A percentile compares a stretch with the other conserved stretches of the same genome.
phyloP scores from a whole-genome alignment of 495 filamentous ascomycete species.

The Penicillium bovifimosum region DNA sequence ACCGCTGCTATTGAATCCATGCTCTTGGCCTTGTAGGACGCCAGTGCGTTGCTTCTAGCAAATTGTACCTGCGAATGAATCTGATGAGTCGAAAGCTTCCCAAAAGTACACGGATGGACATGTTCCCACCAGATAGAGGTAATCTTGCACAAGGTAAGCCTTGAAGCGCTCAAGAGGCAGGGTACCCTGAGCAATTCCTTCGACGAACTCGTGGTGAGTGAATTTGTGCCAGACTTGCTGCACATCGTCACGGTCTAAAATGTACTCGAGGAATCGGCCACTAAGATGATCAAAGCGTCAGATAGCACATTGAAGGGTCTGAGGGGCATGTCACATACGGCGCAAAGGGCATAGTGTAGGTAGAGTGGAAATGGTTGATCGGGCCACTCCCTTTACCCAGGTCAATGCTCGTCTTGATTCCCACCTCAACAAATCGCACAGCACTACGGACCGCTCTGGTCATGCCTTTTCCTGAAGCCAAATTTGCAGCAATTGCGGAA shows the following conservation, averaged over 20 bases:
- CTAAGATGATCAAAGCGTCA: constrained; percentile 36
- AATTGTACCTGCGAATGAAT: constrained; percentile 62
- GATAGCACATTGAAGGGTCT: not conserved
- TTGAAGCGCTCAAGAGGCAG: constrained; percentile 72
- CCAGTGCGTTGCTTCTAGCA: constrained; percentile 75
- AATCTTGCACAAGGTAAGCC: constrained; percentile 83
- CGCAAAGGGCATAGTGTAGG: constrained; percentile 71
- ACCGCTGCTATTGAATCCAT: constrained; percentile 67
- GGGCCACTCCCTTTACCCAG: constrained; percentile 81
- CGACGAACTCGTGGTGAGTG: constrained; percentile 75
- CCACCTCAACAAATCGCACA: constrained; percentile 76
- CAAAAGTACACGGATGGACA: not conserved
- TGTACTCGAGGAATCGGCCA: constrained; percentile 76
- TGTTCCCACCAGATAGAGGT: constrained; percentile 67
- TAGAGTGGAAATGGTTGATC: constrained; percentile 90
- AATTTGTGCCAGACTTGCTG: constrained; percentile 63
- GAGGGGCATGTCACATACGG: constrained; percentile 51
- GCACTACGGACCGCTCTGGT: constrained; percentile 61
- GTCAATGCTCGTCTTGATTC: constrained; percentile 68
- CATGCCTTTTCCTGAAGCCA: constrained; percentile 61
- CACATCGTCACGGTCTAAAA: constrained; percentile 72
- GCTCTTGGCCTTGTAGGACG: constrained; percentile 70
- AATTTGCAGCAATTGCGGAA: constrained; percentile 84
- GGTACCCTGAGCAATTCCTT: constrained; percentile 65
- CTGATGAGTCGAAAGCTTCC: not conserved